phyloP scores from a whole-genome alignment of 805 yeast species.

The Hyphopichia homilentoma region DNA sequence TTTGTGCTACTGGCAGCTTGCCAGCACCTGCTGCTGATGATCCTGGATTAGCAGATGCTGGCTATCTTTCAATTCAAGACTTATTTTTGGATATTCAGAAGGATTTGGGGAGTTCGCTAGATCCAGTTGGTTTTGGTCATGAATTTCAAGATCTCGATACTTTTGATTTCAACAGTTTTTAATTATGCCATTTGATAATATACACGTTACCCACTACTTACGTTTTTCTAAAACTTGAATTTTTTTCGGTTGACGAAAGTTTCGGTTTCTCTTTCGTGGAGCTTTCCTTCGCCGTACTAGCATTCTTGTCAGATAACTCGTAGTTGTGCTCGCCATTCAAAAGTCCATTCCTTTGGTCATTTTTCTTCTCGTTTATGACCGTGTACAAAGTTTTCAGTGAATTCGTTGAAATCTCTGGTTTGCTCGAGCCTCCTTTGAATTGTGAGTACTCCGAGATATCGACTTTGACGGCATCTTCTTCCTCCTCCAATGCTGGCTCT shows the following conservation, averaged over 20 bases:
- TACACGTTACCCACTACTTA: not conserved
- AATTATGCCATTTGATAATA: too few relatives aligned
- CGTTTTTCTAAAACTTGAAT: slow-evolving; percentile 1
- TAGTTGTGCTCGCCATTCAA: slow-evolving; percentile 11
- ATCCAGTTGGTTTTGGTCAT: too few relatives aligned
- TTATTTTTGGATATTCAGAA: too few relatives aligned
- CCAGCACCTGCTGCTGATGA: not conserved
- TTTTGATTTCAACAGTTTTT: too few relatives aligned
- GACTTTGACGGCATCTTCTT: slow-evolving; percentile 37
- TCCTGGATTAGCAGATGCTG: too few relatives aligned
- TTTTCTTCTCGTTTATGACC: not conserved
- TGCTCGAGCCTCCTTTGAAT: not conserved
- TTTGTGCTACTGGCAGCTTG: not conserved
- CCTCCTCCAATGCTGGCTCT: too few relatives aligned
- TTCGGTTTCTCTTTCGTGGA: not conserved
- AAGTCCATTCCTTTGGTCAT: not conserved
- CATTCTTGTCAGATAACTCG: too few relatives aligned
- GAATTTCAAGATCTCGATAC: too few relatives aligned
- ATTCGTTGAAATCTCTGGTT: not conserved
- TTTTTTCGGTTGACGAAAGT: not conserved
- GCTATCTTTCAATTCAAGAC: too few relatives aligned
- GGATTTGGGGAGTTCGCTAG: too few relatives aligned
- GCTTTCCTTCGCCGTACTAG: slow-evolving; percentile 3
- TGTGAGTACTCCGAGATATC: slow-evolving; percentile 11
- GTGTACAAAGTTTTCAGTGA: not conserved